These are phyloP conservation scores for Ophiocordyceps camponoti-rufipedis DNA, from an alignment of 2,329 filamentous ascomycete species.

Conservation along the genomic window DNA sequence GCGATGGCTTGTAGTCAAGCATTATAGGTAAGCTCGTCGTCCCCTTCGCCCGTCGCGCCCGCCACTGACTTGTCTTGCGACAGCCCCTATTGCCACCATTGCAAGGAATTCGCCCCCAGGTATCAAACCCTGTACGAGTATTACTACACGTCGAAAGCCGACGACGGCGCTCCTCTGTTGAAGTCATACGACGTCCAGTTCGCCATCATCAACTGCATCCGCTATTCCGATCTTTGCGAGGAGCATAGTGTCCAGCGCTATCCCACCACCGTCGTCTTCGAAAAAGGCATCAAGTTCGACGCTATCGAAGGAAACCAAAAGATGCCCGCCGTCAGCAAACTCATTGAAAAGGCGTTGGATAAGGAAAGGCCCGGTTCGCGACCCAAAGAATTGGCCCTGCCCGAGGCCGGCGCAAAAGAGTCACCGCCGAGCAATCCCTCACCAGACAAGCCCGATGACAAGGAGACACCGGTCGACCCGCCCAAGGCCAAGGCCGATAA, in stretches of 20 bases:
- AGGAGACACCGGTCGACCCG: conserved; percentile 11
- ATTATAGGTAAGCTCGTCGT: conserved; percentile 38
- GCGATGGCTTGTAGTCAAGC: conserved; percentile 39
- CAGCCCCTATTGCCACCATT: conserved; percentile 52
- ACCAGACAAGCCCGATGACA: conserved; percentile 3
- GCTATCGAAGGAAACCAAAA: conserved; percentile 47
- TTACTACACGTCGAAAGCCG: conserved; percentile 71
- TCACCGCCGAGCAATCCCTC: conserved; percentile 6
- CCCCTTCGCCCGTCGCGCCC: neutral
- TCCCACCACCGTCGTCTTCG: conserved; percentile 64
- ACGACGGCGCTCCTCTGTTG: conserved; percentile 45
- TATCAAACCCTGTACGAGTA: conserved; percentile 92
- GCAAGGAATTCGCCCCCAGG: conserved; percentile 59
- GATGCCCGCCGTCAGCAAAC: conserved; percentile 45
- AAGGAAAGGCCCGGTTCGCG: conserved; percentile 64
- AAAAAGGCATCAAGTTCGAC: conserved; percentile 53
- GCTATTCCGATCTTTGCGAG: conserved; percentile 60
- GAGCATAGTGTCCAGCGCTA: conserved; percentile 49
- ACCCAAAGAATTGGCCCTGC: conserved; percentile 47
- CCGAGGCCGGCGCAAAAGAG: conserved; percentile 47
- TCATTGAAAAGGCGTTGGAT: conserved; percentile 63
- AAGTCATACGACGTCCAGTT: conserved; percentile 83
- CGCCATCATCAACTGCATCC: conserved; percentile 68
- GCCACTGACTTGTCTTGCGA: conserved; percentile 8
- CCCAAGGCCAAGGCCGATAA: conserved; percentile 6